Evolutionary conservation across 805 yeast genomes (phyloP).

Genomic region (Yamadazyma scolyti): DNA sequence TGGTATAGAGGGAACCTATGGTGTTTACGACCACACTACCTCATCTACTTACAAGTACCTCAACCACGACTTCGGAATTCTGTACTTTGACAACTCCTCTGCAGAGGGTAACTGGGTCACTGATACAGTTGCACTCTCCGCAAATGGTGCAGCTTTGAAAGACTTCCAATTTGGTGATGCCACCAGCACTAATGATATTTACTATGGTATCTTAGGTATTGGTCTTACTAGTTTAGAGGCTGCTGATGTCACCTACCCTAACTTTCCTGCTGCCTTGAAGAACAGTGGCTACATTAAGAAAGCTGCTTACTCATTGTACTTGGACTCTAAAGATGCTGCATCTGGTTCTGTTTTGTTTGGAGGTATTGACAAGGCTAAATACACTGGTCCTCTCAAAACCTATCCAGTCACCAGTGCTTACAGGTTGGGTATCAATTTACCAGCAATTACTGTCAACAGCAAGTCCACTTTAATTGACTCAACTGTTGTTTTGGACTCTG

Average conservation of each 20-base stretch:
- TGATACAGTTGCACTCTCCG: slow-evolving; percentile 12
- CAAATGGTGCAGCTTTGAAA: slow-evolving; percentile 9
- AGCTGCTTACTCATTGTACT: slow-evolving; percentile 34
- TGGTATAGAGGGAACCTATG: slow-evolving; percentile 18
- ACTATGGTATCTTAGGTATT: slow-evolving; percentile 17
- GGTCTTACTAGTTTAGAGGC: slow-evolving; percentile 11
- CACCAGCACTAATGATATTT: slow-evolving; percentile 1
- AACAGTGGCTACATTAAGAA: slow-evolving; percentile 30
- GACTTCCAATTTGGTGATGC: slow-evolving; percentile 15
- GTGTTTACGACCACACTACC: slow-evolving; percentile 29
- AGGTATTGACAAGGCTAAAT: slow-evolving; percentile 26
- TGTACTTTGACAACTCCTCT: slow-evolving; percentile 44
- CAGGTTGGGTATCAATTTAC: slow-evolving; percentile 45
- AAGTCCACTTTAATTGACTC: slow-evolving; percentile 3
- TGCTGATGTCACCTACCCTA: slow-evolving; percentile 19
- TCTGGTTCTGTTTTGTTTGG: slow-evolving; percentile 30
- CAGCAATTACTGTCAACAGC: slow-evolving; percentile 24
- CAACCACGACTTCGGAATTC: slow-evolving; percentile 34
- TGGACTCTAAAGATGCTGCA: slow-evolving; percentile 17
- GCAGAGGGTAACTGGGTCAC: slow-evolving; percentile 26
- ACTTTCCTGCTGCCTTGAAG: slow-evolving; percentile 31
- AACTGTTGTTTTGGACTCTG: slow-evolving; percentile 20
- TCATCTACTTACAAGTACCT: slow-evolving; percentile 31
- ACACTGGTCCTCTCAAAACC: slow-evolving; percentile 7
- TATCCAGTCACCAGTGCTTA: slow-evolving; percentile 20